These are phyloP conservation scores for Antitrichia curtipendula DNA, from an alignment of 225 moss, liverwort and hornwort genomes.

Conservation along the genomic window DNA sequence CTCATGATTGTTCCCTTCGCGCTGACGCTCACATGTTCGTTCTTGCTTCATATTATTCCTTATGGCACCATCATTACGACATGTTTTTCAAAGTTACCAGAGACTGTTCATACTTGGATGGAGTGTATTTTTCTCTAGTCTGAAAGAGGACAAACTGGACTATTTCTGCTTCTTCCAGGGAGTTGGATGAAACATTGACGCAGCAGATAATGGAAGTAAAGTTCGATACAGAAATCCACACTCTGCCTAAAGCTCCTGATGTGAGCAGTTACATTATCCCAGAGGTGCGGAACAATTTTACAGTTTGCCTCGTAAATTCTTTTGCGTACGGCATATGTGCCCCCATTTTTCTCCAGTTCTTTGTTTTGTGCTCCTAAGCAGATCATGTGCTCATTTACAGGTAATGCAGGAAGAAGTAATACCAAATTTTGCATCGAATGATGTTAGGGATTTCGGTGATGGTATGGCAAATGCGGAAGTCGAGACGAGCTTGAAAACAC, in stretches of 20 bases:
- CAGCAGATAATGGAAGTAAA: constrained; percentile 74
- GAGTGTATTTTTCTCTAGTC: not conserved
- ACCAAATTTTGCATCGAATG: constrained; percentile 39
- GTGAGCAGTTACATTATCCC: constrained; percentile 83
- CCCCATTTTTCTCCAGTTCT: not conserved
- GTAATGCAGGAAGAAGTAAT: constrained; percentile 45
- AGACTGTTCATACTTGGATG: not conserved
- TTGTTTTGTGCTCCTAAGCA: not conserved
- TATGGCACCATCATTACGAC: not conserved
- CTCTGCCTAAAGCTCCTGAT: constrained; percentile 74
- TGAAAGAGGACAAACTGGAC: not conserved
- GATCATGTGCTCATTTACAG: constrained; percentile 3
- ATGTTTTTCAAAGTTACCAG: not conserved
- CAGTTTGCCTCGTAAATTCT: not conserved
- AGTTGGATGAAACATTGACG: constrained; percentile 77
- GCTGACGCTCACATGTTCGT: not conserved
- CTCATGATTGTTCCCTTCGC: not conserved
- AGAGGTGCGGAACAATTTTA: constrained; percentile 28
- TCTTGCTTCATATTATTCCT: not conserved
- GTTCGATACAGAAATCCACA: constrained; percentile 66
- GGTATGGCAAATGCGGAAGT: constrained; percentile 53
- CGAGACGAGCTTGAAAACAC: constrained; percentile 36
- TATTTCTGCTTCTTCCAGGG: constrained; percentile 26
- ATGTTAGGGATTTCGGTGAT: constrained; percentile 37
- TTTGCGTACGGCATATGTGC: not conserved